phyloP scores from a whole-genome alignment of 2,329 filamentous ascomycete genomes.

The Drechmeria coniospora region DNA sequence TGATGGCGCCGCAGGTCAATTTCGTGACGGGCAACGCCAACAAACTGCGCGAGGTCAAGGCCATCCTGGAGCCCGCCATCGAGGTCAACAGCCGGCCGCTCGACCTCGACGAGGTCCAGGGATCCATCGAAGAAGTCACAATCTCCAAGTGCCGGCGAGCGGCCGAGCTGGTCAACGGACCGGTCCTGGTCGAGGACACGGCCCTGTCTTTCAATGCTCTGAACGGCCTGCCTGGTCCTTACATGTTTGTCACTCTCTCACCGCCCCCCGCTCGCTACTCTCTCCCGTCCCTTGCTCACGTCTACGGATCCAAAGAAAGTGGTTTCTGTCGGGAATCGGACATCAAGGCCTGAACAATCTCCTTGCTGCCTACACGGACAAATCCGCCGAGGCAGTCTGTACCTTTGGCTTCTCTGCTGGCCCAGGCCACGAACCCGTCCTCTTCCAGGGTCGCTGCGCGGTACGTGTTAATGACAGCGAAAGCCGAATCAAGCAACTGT shows the following conservation, averaged over 20 bases:
- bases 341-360: constrained; percentile 80
- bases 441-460: constrained; percentile 84
- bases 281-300: background rate
- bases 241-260: constrained; percentile 49
- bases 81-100: constrained; percentile 58
- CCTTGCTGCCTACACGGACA: constrained; percentile 76
- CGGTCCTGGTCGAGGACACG: constrained; percentile 91
- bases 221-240: constrained; percentile 82
- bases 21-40: constrained; percentile 97
- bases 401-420: constrained; percentile 88
- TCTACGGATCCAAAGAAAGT: constrained; percentile 50
- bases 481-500: background rate
- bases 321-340: constrained; percentile 75
- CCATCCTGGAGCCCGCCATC: constrained; percentile 65
- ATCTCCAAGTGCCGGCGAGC: constrained; percentile 73
- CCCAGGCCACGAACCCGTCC: constrained; percentile 64
- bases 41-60: constrained; percentile 79
- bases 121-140: constrained; percentile 82
- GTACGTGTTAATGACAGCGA: constrained; percentile 27
- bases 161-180: constrained; percentile 67
- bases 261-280: constrained; percentile 10
- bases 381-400: constrained; percentile 83
- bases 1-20: constrained; percentile 44
- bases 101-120: constrained; percentile 82
- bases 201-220: constrained; percentile 85